These are phyloP conservation scores for Coemansia reversa DNA, from an alignment of 192 early-diverging fungal species.

Conservation along the genomic window DNA sequence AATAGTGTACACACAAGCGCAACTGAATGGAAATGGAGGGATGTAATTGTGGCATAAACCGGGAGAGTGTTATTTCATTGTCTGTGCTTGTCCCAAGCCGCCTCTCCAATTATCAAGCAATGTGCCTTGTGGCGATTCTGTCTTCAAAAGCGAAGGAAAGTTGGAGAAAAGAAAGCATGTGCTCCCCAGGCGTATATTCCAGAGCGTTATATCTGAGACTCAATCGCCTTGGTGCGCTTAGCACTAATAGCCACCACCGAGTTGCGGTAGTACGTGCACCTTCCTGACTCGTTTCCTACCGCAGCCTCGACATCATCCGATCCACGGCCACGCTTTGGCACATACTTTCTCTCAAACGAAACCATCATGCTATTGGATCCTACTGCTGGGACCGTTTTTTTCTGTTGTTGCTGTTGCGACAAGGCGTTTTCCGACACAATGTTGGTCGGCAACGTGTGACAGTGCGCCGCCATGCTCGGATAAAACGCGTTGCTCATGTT, in stretches of 20 bases:
- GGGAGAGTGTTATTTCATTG: not conserved
- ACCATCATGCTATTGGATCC: slow-evolving; percentile 1
- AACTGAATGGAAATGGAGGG: not conserved
- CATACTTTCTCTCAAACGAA: slow-evolving; percentile 20
- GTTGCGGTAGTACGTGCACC: slow-evolving; percentile 45
- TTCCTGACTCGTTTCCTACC: slow-evolving; percentile 6
- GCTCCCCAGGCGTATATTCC: not conserved
- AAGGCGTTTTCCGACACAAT: slow-evolving; percentile 11
- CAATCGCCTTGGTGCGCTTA: slow-evolving; percentile 41
- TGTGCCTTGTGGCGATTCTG: not conserved
- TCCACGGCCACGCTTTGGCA: slow-evolving; percentile 41
- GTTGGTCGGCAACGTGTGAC: slow-evolving; percentile 24
- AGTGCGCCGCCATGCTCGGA: slow-evolving; percentile 51
- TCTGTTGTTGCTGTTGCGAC: slow-evolving; percentile 5
- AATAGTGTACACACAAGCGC: not conserved
- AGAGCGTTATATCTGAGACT: slow-evolving; percentile 24
- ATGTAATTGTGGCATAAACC: not conserved
- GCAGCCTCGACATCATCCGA: slow-evolving; percentile 9
- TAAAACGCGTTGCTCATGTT: slow-evolving; percentile 2
- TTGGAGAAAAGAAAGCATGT: not conserved
- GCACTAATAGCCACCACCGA: slow-evolving; percentile 26
- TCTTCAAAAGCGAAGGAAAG: not conserved
- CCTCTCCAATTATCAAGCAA: not conserved
- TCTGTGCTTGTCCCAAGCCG: not conserved
- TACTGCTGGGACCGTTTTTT: not conserved